Conservation (phyloP, 139 green algal genomes). For the Chlamydomonas incerta region DNA sequence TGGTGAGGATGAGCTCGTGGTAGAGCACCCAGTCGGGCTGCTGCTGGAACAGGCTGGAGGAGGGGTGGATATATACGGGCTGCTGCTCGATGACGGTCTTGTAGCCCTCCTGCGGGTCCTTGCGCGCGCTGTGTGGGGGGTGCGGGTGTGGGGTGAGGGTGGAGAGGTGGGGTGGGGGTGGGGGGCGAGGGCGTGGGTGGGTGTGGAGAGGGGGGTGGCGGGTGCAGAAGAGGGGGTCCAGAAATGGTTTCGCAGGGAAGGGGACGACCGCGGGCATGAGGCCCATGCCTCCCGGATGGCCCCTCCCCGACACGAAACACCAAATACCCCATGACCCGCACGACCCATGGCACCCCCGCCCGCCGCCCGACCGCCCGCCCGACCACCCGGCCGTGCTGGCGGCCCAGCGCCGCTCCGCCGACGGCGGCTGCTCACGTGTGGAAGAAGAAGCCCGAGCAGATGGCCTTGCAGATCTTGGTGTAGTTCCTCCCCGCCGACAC, state of each 20-base stretch:
- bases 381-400: no score
- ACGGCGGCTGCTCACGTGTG: constrained; percentile 78
- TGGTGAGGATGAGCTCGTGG: constrained; percentile 92
- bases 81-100: constrained; percentile 90
- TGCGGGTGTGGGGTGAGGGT: not conserved
- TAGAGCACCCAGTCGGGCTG: constrained; percentile 90
- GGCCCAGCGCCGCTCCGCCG: constrained; percentile 58
- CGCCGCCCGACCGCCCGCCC: no score
- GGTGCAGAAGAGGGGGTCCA: not conserved
- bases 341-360: no score
- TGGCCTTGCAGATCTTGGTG: constrained; percentile 89
- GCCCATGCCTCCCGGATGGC: no score
- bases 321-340: no score
- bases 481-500: constrained; percentile 91
- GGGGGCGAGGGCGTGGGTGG: no score
- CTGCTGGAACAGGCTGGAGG: constrained; percentile 87
- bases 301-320: no score
- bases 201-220: not conserved
- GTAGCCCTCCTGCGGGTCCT: constrained; percentile 81
- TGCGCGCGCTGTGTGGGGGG: constrained; percentile 52
- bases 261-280: no score
- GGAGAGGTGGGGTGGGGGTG: no score
- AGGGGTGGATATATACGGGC: constrained; percentile 97
- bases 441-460: constrained; percentile 95
- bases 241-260: no score